Base-by-base conservation (phyloP, 2,329 filamentous ascomycete genomes). In the Colletotrichum abscissum region DNA sequence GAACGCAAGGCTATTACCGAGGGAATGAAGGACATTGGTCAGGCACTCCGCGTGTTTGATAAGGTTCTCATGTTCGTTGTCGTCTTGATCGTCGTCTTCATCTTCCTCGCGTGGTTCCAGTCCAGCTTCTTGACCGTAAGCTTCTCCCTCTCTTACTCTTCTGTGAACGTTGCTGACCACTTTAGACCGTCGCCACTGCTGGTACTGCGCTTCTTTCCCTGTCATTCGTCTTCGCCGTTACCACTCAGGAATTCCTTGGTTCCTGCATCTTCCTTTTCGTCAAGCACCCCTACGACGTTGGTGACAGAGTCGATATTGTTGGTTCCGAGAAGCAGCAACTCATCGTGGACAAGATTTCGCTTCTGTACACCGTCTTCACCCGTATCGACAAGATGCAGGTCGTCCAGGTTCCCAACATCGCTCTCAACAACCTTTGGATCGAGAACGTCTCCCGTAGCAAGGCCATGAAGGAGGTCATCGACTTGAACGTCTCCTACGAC, bases 211-310 rank as follows among this genome's bases (percentile, higher is more conserved):
- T 99, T 55, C 91, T 99, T 11, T 98, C 96, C 6, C 87, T 98
- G n/a, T 98, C 96, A 4, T 99, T 99, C 85, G 93, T 98, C 77
- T 98, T 99, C 82, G 92, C 95, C 28, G 93, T 93, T 69, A 98
- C 95, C 1, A 92, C 93, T 4, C 95, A 98, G 83, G 97, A 99
- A 83, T 93, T 99, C 75, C 90, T 99, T n/a, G 96, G 96, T 79
- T 98, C 95, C 49, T 98, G 96, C 86, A 98, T 99, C 79, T 99
- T 99, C 86, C 86, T 99, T 1, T 99, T 99, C 79, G 95, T 98
- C 86, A 99, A 99, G 87, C 97, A 99, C 81, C 96, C 97, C 0
- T 98, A 94, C 81, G 97, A 99, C 81, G 95, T 98, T 26, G 95
- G 96, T 74, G 97, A 99, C 81, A 92, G 97, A 30, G 94, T 98